Evolutionary conservation across 1,139 yeast species (phyloP), one percentile per base, ranked within the genome.

Genomic region (Diutina sp.): DNA sequence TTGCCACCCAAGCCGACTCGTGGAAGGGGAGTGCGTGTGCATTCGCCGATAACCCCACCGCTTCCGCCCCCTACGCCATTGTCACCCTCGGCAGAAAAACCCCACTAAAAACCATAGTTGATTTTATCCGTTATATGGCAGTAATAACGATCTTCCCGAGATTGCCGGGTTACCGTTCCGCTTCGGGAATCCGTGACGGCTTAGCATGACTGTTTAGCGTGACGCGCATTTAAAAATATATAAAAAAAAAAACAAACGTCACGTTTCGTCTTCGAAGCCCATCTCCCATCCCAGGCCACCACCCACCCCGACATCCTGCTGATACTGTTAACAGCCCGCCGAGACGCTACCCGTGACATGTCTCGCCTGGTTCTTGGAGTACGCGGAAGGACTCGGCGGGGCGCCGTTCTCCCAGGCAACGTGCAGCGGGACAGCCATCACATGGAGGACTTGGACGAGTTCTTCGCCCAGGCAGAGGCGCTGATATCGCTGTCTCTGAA

Each of bases 371-470:
- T 35, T 35, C 41, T 35, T 35, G 41, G 41, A 35, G 41, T 35
- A 35, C 41, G 41, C 41, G 41, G 41, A 35, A 35, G 16, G 41
- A 35, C n/a, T 35, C 16, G 41, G 41, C 16, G 41, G 14, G 41
- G 41, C 41, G 41, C 41, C 41, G 14, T 46, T 11, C 50, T 21
- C 47, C 50, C 51, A 8, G 38, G 38, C n/a, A n/a, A 47, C 18
- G 44, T 50, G 28, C 25, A 12, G 28, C 41, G 53, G n/a, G 53
- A 50, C 44, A 32, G 28, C 14, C 28, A 50, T 32, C 53, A 50
- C 21, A 50, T 50, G 53, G 53, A 50, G n/a, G 53, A 50, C 28
- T 12, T 50, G 14, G 53, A 50, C 18, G 53, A 50, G 28, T 50
- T 50, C 18, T 50, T 50, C 32, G 44, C 53, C 28, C 25, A n/a